These are phyloP conservation scores for Eucalyptus microcorys DNA, from an alignment of 345 rosid species.

Conservation along the genomic window DNA sequence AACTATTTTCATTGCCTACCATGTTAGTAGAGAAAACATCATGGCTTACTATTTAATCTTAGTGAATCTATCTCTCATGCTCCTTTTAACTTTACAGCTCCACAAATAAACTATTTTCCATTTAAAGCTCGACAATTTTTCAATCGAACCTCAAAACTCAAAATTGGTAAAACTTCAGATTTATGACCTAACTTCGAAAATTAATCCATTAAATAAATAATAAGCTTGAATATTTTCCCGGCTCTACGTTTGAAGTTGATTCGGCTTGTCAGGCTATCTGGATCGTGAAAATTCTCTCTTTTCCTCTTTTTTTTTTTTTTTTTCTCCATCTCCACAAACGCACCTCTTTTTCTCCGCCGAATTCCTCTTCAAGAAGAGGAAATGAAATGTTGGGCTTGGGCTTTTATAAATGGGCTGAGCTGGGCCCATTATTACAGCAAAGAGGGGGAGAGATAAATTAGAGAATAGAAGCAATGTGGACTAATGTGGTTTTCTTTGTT, in stretches of 20 bases:
- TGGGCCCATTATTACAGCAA: background rate
- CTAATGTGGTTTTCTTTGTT: background rate
- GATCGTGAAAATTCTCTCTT: background rate
- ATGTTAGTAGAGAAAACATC: no score
- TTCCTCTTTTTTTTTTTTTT: background rate
- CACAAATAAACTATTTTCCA: background rate
- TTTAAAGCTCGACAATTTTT: fast-evolving
- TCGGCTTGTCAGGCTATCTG: background rate
- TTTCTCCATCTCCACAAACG: background rate
- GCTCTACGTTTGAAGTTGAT: no score
- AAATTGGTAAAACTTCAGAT: no score
- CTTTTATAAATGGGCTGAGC: background rate
- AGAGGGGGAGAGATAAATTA: background rate
- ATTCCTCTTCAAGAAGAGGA: background rate
- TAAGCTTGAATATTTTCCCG: background rate
- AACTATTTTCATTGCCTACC: no score
- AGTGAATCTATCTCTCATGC: no score
- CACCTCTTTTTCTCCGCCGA: background rate
- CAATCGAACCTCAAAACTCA: fast-evolving
- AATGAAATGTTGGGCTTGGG: background rate
- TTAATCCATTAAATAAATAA: no score
- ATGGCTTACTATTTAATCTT: no score
- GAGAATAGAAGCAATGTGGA: background rate
- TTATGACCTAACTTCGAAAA: no score
- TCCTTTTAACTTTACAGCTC: background rate